A percentile compares a stretch with the other conserved stretches of the same genome.
Evolutionary conservation across 352 stramenopile species (phyloP).

Genomic region (Phytophthora pluvialis): DNA sequence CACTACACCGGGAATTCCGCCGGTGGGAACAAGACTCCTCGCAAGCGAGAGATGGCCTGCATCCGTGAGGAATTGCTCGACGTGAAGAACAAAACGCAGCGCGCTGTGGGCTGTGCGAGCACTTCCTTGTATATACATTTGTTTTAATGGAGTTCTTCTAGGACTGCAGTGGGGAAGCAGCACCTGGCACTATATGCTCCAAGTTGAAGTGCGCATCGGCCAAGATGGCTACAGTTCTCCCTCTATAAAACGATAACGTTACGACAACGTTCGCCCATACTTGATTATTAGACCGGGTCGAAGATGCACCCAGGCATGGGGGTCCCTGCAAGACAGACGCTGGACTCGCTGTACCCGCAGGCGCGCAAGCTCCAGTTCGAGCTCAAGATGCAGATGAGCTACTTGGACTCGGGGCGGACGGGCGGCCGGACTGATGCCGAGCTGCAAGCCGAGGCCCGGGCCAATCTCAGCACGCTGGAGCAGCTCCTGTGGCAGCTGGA

Average conservation of each 20-base stretch:
- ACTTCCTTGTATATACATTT: too few species aligned
- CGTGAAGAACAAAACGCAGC: too few species aligned
- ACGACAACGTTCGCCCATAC: neutral
- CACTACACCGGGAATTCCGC: too few species aligned
- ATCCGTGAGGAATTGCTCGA: too few species aligned
- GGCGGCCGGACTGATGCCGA: conserved; percentile 61
- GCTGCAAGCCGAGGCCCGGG: conserved; percentile 70
- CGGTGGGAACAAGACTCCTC: too few species aligned
- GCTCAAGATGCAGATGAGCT: conserved; percentile 91
- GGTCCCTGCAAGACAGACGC: conserved; percentile 37
- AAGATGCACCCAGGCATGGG: conserved; percentile 2
- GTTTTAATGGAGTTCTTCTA: too few species aligned
- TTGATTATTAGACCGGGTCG: neutral
- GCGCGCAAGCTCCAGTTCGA: conserved; percentile 88
- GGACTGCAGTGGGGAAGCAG: too few species aligned
- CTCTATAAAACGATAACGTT: conserved; percentile 17
- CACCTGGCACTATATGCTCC: too few species aligned
- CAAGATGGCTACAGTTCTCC: conserved; percentile 8
- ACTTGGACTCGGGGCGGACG: conserved; percentile 70
- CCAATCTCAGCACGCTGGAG: conserved; percentile 75
- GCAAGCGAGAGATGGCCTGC: too few species aligned
- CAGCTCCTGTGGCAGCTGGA: conserved; percentile 85
- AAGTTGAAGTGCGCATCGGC: neutral
- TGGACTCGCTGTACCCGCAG: conserved; percentile 81
- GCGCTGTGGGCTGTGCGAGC: too few species aligned